phyloP scores from a whole-genome alignment of 73 alveolate genomes.

The Stentor coeruleus region DNA sequence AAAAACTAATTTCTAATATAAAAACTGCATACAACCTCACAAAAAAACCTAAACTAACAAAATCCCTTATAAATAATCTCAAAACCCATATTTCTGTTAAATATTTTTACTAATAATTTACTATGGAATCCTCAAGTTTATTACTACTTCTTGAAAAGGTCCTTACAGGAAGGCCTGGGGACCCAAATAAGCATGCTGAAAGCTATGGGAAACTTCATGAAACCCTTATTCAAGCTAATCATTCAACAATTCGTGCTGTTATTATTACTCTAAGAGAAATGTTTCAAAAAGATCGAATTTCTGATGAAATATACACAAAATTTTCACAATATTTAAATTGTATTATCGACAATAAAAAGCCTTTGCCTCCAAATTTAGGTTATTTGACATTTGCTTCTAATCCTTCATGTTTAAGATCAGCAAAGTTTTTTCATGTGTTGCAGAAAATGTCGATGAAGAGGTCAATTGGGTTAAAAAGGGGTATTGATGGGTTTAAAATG shows the following conservation, averaged over 20 bases:
- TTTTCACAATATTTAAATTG: too few relatives aligned
- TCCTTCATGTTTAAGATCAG: neutral
- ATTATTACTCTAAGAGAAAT: neutral
- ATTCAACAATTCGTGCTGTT: neutral
- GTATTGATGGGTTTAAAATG: neutral
- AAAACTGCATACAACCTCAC: too few relatives aligned
- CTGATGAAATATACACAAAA: neutral
- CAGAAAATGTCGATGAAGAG: neutral
- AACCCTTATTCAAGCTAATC: neutral
- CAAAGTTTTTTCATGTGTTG: neutral
- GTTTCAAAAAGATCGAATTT: neutral
- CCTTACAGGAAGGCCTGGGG: conserved; percentile 21
- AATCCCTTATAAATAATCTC: too few relatives aligned
- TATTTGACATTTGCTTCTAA: neutral
- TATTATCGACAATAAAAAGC: neutral
- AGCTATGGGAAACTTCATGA: neutral
- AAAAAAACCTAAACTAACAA: too few relatives aligned
- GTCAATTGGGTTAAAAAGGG: neutral
- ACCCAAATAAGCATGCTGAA: neutral
- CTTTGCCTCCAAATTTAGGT: neutral
- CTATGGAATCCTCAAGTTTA: conserved; percentile 5
- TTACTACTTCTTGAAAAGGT: neutral
- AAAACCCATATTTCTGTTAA: too few relatives aligned
- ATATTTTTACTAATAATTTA: too few relatives aligned
- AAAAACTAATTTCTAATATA: too few relatives aligned